phyloP scores from a whole-genome alignment of 1,139 yeast genomes.

The Ogataea hybrid region DNA sequence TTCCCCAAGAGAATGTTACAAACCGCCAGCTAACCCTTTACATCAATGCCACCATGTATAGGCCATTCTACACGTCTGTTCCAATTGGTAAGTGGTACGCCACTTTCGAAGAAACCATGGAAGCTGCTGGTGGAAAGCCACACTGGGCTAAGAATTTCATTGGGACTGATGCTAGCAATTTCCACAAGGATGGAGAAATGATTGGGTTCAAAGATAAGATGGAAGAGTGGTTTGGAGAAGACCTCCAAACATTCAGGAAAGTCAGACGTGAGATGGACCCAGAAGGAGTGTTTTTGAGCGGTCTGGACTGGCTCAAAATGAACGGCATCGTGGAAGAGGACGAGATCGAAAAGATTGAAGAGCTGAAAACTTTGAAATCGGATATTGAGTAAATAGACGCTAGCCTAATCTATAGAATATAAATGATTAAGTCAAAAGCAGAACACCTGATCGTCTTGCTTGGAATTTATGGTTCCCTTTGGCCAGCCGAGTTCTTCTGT shows the following conservation, averaged over 20 bases:
- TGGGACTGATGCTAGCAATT: conserved; percentile 42
- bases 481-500: conserved; percentile 65
- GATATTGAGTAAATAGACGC: conserved; percentile 10
- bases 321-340: conserved; percentile 60
- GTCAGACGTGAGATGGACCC: conserved; percentile 75
- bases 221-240: conserved; percentile 78
- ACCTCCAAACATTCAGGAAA: conserved; percentile 55
- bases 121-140: conserved; percentile 85
- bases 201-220: conserved; percentile 71
- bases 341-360: conserved; percentile 19
- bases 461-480: conserved; percentile 46
- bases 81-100: conserved; percentile 81
- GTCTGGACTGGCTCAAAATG: conserved; percentile 73
- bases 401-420: conserved; percentile 2
- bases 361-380: conserved; percentile 6
- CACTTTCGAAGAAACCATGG: conserved; percentile 75
- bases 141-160: conserved; percentile 99
- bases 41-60: conserved; percentile 91
- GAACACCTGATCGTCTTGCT: conserved; percentile 65
- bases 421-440: conserved; percentile 46
- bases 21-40: conserved; percentile 81
- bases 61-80: conserved; percentile 80
- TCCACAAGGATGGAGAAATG: conserved; percentile 65
- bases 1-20: conserved; percentile 52
- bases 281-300: conserved; percentile 73